phyloP scores from a whole-genome alignment of 192 early-diverging fungal species.

The Mortierella hygrophila region DNA sequence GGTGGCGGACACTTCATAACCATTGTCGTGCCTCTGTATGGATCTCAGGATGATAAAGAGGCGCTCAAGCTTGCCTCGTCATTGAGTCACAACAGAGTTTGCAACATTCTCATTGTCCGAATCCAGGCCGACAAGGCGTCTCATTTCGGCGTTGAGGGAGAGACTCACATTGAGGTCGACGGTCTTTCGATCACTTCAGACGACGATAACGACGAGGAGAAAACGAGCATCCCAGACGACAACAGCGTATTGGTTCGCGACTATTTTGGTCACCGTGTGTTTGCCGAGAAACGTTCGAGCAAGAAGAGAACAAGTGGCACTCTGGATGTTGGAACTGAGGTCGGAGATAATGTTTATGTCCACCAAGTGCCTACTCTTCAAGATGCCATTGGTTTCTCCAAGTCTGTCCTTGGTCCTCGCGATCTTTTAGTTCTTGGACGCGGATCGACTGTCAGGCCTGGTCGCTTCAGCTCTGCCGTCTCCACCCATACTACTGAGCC shows the following conservation, averaged over 20 bases:
- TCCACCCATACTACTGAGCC: slow-evolving; percentile 19
- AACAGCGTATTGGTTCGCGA: slow-evolving; percentile 20
- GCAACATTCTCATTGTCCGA: slow-evolving; percentile 34
- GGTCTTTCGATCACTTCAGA: slow-evolving; percentile 30
- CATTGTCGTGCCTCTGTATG: slow-evolving; percentile 50
- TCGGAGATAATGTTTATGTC: slow-evolving; percentile 46
- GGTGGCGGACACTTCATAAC: slow-evolving; percentile 44
- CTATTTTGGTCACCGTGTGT: slow-evolving; percentile 25
- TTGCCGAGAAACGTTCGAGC: slow-evolving; percentile 18
- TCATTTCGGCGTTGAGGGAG: background rate
- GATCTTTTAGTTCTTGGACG: slow-evolving; percentile 66
- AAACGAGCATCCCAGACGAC: slow-evolving; percentile 23
- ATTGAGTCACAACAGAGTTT: slow-evolving; percentile 32
- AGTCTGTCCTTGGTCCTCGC: slow-evolving; percentile 50
- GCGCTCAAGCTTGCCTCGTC: slow-evolving; percentile 38
- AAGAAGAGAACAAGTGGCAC: slow-evolving; percentile 19
- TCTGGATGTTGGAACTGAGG: slow-evolving; percentile 22
- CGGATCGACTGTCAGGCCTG: slow-evolving; percentile 26
- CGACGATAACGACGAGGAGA: background rate
- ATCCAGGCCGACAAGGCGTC: slow-evolving; percentile 13
- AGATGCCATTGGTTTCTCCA: slow-evolving; percentile 54
- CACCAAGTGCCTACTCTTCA: slow-evolving; percentile 48
- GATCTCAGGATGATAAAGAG: slow-evolving; percentile 42
- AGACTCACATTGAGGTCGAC: slow-evolving; percentile 22
- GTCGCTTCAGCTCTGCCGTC: slow-evolving; percentile 11